phyloP scores from a whole-genome alignment of 768 basidiomycete species.

The Tylopilus vinaceipallidus region DNA sequence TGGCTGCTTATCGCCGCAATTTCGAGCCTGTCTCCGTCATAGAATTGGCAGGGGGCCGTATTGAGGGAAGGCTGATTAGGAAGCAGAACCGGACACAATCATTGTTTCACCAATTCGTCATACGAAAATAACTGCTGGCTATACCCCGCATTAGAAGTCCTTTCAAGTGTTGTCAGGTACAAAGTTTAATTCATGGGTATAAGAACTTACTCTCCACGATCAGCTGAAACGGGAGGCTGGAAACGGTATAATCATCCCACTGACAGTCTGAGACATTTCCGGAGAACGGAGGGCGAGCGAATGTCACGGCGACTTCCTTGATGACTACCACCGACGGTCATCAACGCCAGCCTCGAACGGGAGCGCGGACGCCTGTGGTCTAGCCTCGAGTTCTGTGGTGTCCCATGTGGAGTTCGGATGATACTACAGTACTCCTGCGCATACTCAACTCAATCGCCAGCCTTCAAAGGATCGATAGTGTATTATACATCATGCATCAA shows the following conservation, averaged over 20 bases:
- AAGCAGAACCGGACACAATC: background rate
- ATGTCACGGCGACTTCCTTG: background rate
- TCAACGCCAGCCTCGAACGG: too few relatives aligned
- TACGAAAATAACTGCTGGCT: slow-evolving; percentile 2
- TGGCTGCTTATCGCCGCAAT: background rate
- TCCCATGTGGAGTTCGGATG: background rate
- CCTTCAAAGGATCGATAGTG: too few relatives aligned
- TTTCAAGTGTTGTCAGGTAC: slow-evolving; percentile 6
- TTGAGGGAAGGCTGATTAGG: background rate
- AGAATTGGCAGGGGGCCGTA: background rate
- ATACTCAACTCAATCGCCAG: background rate
- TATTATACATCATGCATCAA: background rate
- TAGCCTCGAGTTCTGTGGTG: too few relatives aligned
- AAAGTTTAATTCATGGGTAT: background rate
- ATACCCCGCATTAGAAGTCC: background rate
- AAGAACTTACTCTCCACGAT: slow-evolving; percentile 3
- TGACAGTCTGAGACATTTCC: background rate
- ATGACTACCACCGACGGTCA: too few relatives aligned
- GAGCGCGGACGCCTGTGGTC: too few relatives aligned
- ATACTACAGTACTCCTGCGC: background rate
- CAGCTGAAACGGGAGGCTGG: background rate
- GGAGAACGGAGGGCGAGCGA: background rate
- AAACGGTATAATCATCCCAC: slow-evolving; percentile 5
- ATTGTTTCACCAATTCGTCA: background rate
- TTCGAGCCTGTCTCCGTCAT: background rate